Evolutionary conservation across 345 rosid species (phyloP), one percentile per base, ranked within the genome.

Genomic region (Eucalyptus globulus): DNA sequence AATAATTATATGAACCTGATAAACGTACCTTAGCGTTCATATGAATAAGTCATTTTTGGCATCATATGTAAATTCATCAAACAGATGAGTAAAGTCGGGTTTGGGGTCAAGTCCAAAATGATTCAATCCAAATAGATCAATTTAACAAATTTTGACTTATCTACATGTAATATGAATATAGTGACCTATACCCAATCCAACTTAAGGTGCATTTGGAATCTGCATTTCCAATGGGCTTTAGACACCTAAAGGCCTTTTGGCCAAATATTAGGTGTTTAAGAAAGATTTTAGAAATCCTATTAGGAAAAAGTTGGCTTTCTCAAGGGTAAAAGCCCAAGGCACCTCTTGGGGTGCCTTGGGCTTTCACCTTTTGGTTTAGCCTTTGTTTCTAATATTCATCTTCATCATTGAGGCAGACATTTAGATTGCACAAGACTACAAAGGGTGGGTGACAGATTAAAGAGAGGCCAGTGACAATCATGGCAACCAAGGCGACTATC

Each of bases 391-490:
- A 19, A 0, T 53, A 4, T 19, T 19, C 1, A 53, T 19, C 24
- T 53, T 53, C 58, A 8, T 53, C 2, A 0, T 53, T 53, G 26
- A 53, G 26, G 58, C 0, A 0, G 0, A 53, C 0, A 2, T 53
- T 53, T 0, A 53, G 0, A 53, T 53, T 53, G 11, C 58, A 19
- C 0, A 8, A 0, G 58, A 2, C 0, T 19, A 0, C 0, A 1
- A 2, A 53, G 26, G 5, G 26, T 0, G 1, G 26, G 11, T 0
- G 26, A 53, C 0, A 8, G 0, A 53, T 21, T 53, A 53, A 2
- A 53, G 58, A 53, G 5, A 53, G 11, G 26, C 2, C 2, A 0
- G 0, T 8, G 4, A 53, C 11, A 8, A 8, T 21, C 11, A 53
- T 1, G 1, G 1, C 9, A 0, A 51, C 4, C 4, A 51, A 51